Conservation (phyloP, 1,139 yeast genomes). For the Chernovozyma sophiae-reginae region DNA sequence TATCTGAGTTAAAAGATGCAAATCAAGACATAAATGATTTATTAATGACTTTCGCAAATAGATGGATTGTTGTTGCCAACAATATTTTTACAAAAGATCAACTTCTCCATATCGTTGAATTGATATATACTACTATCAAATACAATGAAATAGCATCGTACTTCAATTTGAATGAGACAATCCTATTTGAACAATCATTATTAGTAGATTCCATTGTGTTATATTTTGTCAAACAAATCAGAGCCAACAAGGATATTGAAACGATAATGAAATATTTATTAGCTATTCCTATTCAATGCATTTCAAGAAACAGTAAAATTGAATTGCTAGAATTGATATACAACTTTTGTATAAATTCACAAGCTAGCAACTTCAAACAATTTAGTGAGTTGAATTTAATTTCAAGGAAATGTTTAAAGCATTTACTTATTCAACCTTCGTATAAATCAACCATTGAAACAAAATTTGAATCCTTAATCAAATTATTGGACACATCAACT, state of each 20-base stretch:
- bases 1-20: background rate
- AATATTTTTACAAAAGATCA: conserved; percentile 20
- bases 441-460: conserved; percentile 49
- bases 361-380: background rate
- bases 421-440: conserved; percentile 46
- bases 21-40: background rate
- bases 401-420: conserved; percentile 20
- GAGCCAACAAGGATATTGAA: background rate
- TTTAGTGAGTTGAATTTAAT: conserved; percentile 18
- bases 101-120: conserved; percentile 11
- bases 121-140: conserved; percentile 9
- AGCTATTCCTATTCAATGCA: conserved; percentile 48
- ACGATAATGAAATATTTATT: conserved; percentile 11
- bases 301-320: conserved; percentile 37
- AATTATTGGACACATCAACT: conserved; percentile 15
- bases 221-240: conserved; percentile 8
- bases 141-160: conserved; percentile 15
- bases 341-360: background rate
- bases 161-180: conserved; percentile 13
- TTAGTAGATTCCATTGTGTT: conserved; percentile 26
- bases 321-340: conserved; percentile 27
- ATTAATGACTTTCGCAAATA: conserved; percentile 24
- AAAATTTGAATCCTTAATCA: conserved; percentile 23
- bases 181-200: conserved; percentile 43
- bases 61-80: conserved; percentile 57